Evolutionary conservation across 129 eudicot species (phyloP).

Genomic region (Flaveria robusta): DNA sequence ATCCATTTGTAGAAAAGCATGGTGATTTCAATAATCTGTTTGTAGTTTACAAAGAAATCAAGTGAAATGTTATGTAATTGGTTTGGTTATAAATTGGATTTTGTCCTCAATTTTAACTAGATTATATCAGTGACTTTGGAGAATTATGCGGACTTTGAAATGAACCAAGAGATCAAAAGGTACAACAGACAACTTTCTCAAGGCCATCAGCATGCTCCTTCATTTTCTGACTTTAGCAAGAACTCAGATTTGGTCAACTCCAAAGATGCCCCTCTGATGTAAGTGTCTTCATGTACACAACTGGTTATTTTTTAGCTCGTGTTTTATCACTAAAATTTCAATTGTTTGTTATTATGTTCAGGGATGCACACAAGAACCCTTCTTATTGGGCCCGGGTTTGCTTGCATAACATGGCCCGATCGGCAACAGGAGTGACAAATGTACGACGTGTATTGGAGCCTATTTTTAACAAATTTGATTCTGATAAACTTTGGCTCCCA

Average conservation of each 20-base stretch:
- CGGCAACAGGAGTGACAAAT: constrained; percentile 80
- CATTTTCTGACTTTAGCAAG: constrained; percentile 18
- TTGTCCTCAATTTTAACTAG: constrained; percentile 44
- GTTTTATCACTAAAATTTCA: not conserved
- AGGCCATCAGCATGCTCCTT: constrained; percentile 35
- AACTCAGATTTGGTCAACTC: constrained; percentile 35
- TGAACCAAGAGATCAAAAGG: constrained; percentile 32
- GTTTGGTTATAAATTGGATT: constrained; percentile 21
- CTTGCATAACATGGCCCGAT: constrained; percentile 68
- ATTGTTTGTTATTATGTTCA: constrained; percentile 21
- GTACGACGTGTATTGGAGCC: constrained; percentile 82
- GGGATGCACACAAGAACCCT: constrained; percentile 68
- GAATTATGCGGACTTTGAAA: constrained; percentile 37
- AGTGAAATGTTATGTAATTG: constrained; percentile 20
- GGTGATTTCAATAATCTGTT: constrained; percentile 33
- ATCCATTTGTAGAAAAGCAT: constrained; percentile 31
- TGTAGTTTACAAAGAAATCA: constrained; percentile 21
- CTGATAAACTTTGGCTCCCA: constrained; percentile 68
- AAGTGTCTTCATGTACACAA: constrained; percentile 23
- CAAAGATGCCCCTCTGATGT: constrained; percentile 48
- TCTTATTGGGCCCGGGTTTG: constrained; percentile 76
- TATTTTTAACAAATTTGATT: constrained; percentile 63
- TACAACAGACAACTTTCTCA: constrained; percentile 37
- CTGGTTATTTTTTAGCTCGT: not conserved
- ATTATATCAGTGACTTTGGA: constrained; percentile 76